phyloP scores from a whole-genome alignment of 1,284 basidiomycete species.

The Irpex sp. region DNA sequence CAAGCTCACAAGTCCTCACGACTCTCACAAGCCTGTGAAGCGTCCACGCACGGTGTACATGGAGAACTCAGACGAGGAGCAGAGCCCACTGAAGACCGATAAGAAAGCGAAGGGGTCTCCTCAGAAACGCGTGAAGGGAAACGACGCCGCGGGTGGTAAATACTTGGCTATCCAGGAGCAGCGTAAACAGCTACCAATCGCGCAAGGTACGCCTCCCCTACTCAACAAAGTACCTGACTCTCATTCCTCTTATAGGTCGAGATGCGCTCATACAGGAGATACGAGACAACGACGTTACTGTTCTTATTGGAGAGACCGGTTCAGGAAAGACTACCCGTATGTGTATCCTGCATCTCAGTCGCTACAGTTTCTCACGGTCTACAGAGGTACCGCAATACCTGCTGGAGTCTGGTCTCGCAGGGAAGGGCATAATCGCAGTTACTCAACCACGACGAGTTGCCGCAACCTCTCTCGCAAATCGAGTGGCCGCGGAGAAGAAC shows the following conservation, averaged over 20 bases:
- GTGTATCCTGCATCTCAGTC: slow-evolving; percentile 24
- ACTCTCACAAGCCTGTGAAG: slow-evolving; percentile 4
- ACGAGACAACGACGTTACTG: slow-evolving; percentile 79
- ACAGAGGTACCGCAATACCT: slow-evolving; percentile 90
- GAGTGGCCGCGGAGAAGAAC: slow-evolving; percentile 86
- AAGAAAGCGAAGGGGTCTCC: slow-evolving; percentile 5
- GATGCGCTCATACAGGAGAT: slow-evolving; percentile 76
- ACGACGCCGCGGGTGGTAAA: background rate
- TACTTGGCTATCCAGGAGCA: slow-evolving; percentile 47
- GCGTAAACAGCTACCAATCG: slow-evolving; percentile 73
- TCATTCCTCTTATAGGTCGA: slow-evolving; percentile 46
- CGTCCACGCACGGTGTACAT: slow-evolving; percentile 19
- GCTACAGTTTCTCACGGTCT: slow-evolving; percentile 11
- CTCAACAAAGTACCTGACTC: background rate
- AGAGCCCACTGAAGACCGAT: slow-evolving; percentile 8
- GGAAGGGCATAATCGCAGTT: slow-evolving; percentile 72
- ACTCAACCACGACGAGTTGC: slow-evolving; percentile 96
- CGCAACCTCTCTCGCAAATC: slow-evolving; percentile 86
- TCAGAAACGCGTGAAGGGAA: slow-evolving; percentile 1
- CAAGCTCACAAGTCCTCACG: background rate
- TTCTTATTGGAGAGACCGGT: slow-evolving; percentile 94
- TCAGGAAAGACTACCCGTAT: slow-evolving; percentile 97
- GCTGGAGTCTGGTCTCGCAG: slow-evolving; percentile 64
- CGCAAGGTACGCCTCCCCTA: slow-evolving; percentile 49
- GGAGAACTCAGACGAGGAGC: slow-evolving; percentile 29